These are phyloP conservation scores for Agrocybe chaxingu DNA, from an alignment of 768 basidiomycete genomes.

Conservation along the genomic window DNA sequence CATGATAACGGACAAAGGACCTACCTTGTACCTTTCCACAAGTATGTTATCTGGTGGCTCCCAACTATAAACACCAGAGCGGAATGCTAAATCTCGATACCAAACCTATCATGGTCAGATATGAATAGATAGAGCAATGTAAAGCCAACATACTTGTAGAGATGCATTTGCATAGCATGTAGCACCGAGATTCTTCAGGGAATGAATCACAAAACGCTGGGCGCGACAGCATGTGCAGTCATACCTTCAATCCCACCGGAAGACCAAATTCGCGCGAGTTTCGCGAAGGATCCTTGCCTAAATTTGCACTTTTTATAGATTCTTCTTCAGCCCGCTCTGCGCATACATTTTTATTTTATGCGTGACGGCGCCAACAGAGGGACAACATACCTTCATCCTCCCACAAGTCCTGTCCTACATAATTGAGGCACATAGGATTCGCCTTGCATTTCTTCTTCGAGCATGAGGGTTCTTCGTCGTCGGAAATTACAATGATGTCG, in stretches of 20 bases:
- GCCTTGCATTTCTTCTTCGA: conserved; percentile 61
- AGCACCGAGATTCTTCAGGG: conserved; percentile 82
- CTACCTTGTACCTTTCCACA: conserved; percentile 40
- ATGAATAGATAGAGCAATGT: not conserved
- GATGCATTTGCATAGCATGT: conserved; percentile 98
- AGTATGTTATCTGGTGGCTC: conserved; percentile 47
- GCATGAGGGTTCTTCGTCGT: conserved; percentile 58
- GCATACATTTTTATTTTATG: conserved; percentile 12
- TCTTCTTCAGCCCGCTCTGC: conserved; percentile 24
- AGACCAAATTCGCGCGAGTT: conserved; percentile 46
- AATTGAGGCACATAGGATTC: conserved; percentile 86
- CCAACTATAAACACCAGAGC: conserved; percentile 80
- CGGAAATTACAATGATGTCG: conserved; percentile 69
- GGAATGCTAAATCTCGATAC: conserved; percentile 84
- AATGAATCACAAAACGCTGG: not conserved
- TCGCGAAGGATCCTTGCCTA: conserved; percentile 54
- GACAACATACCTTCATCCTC: conserved; percentile 57
- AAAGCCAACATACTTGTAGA: conserved; percentile 59
- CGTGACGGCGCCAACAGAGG: conserved; percentile 2
- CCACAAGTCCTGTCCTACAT: conserved; percentile 83
- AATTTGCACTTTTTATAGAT: conserved; percentile 48
- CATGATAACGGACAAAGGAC: conserved; percentile 1
- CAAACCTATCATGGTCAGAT: conserved; percentile 59
- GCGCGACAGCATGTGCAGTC: conserved; percentile 5
- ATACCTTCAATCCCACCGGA: conserved; percentile 79